These are phyloP conservation scores for Metschnikowia peoriensis DNA, from an alignment of 805 yeast species.

Conservation along the genomic window DNA sequence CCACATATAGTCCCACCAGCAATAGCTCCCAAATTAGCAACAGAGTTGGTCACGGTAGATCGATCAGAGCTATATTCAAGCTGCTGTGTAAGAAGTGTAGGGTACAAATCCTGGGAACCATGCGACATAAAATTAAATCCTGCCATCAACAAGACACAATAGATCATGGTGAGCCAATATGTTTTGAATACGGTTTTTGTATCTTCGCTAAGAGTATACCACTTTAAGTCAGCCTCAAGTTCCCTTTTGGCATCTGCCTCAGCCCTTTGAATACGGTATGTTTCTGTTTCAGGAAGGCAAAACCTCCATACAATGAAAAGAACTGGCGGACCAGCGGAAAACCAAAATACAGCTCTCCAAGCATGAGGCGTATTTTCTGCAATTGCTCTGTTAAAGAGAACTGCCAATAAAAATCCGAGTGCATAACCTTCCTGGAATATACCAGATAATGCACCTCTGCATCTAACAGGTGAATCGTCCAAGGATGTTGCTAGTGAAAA, in stretches of 20 bases:
- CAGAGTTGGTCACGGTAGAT: constrained; percentile 40
- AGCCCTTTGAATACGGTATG: constrained; percentile 32
- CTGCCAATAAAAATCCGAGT: constrained; percentile 64
- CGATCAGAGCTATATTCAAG: constrained; percentile 31
- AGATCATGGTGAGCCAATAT: constrained; percentile 62
- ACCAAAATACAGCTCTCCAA: constrained; percentile 71
- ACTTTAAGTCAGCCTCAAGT: constrained; percentile 4
- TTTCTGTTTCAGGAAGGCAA: constrained; percentile 57
- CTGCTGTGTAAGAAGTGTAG: constrained; percentile 37
- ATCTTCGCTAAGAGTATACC: constrained; percentile 13
- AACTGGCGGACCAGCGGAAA: constrained; percentile 66
- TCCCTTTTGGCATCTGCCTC: constrained; percentile 9
- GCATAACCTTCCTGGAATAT: constrained; percentile 81
- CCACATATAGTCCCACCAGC: constrained; percentile 47
- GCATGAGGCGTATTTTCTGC: constrained; percentile 43
- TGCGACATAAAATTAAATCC: constrained; percentile 43
- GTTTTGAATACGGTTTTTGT: constrained; percentile 31
- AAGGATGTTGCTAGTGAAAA: constrained; percentile 64
- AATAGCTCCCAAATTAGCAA: constrained; percentile 42
- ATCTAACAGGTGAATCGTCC: constrained; percentile 58
- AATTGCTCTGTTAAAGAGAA: constrained; percentile 62
- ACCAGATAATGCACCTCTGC: constrained; percentile 62
- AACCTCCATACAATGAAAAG: constrained; percentile 58
- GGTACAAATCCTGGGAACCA: constrained; percentile 43
- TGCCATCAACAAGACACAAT: constrained; percentile 49